Evolutionary conservation across 2,329 filamentous ascomycete species (phyloP).

Genomic region (Kalaharituber pfeilii): DNA sequence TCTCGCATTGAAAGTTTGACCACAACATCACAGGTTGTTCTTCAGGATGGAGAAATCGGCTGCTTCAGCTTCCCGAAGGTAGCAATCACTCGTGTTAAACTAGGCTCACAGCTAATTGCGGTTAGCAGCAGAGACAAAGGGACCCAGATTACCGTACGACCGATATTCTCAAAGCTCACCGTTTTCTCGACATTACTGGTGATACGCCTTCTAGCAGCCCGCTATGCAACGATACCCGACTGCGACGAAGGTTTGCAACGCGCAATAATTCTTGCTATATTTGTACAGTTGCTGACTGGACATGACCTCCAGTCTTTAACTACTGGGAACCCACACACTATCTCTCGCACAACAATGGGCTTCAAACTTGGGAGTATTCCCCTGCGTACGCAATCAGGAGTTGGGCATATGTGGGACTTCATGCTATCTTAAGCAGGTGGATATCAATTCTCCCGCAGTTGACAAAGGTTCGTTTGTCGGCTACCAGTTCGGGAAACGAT

Average conservation of each 20-base stretch:
- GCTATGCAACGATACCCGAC: conserved; percentile 83
- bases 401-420: conserved; percentile 75
- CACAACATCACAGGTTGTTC: too few relatives aligned
- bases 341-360: conserved; percentile 73
- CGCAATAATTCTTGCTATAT: not conserved
- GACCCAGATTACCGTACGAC: too few relatives aligned
- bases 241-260: conserved; percentile 58
- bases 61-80: too few relatives aligned
- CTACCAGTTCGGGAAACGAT: not conserved
- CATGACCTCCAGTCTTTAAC: conserved; percentile 54
- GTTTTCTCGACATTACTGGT: conserved; percentile 67
- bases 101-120: too few relatives aligned
- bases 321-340: conserved; percentile 98
- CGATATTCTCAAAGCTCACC: conserved; percentile 37
- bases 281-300: not conserved
- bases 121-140: too few relatives aligned
- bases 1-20: too few relatives aligned
- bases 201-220: conserved; percentile 49
- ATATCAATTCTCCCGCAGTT: conserved; percentile 45
- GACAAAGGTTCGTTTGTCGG: conserved; percentile 37
- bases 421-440: conserved; percentile 54
- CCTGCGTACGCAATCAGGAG: conserved; percentile 87
- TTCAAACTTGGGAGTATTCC: conserved; percentile 98
- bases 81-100: too few relatives aligned
- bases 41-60: too few relatives aligned